These are phyloP conservation scores for Fallopia convolvulus DNA, from an alignment of 148 eudicot genomes.

Conservation along the genomic window DNA sequence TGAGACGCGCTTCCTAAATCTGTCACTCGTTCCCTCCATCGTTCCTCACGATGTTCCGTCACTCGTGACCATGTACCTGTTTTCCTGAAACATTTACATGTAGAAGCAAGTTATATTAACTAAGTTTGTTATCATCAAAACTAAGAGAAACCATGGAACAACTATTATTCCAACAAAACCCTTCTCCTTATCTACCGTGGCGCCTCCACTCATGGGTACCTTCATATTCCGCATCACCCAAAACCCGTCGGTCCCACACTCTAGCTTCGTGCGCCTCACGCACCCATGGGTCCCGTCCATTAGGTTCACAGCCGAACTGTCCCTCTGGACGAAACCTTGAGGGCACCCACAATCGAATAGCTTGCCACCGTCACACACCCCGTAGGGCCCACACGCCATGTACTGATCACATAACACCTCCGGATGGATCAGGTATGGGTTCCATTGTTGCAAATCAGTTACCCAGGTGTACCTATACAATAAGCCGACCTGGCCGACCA, in stretches of 20 bases:
- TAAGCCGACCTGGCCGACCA: slow-evolving; percentile 17
- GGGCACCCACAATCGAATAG: slow-evolving; percentile 43
- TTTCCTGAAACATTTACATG: too few species aligned
- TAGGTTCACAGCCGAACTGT: slow-evolving; percentile 35
- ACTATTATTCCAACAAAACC: too few species aligned
- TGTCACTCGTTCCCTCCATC: too few species aligned
- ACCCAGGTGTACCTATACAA: slow-evolving; percentile 26
- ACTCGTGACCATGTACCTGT: too few species aligned
- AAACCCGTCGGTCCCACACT: slow-evolving; percentile 50
- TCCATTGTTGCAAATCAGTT: slow-evolving; percentile 7
- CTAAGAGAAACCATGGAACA: too few species aligned
- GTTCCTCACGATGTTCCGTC: too few species aligned
- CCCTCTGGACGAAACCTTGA: slow-evolving; percentile 37
- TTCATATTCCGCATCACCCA: slow-evolving; percentile 38
- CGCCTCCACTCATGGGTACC: slow-evolving; percentile 34
- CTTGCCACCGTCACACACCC: slow-evolving; percentile 33
- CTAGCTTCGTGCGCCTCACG: slow-evolving; percentile 20
- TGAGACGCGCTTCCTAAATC: too few species aligned
- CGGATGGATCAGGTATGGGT: too few species aligned
- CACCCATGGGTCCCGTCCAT: slow-evolving; percentile 58
- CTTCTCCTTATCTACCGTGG: slow-evolving; percentile 25
- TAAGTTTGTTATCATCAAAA: too few species aligned
- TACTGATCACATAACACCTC: too few species aligned
- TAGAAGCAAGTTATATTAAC: too few species aligned
- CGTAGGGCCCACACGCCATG: slow-evolving; percentile 39